phyloP scores from a whole-genome alignment of 2,329 filamentous ascomycete species.

The Stagonosporopsis vannaccii region DNA sequence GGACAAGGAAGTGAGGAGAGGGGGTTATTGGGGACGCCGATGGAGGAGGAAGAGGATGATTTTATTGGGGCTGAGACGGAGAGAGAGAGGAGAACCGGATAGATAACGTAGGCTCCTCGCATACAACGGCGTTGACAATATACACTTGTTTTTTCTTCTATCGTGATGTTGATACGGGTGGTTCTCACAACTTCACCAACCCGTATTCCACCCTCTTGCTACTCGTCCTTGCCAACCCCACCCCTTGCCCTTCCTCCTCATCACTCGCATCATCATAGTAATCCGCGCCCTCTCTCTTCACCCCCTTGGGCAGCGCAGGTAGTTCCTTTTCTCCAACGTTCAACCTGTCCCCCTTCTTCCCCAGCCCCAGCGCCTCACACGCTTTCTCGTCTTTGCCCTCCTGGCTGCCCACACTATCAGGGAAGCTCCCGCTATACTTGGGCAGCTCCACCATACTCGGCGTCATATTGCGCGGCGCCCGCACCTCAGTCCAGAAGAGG shows the following conservation, averaged over 20 bases:
- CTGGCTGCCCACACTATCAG: not conserved
- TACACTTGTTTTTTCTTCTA: not conserved
- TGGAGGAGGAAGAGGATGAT: constrained; percentile 33
- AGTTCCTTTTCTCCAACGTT: not conserved
- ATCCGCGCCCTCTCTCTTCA: constrained; percentile 6
- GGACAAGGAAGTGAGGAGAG: constrained; percentile 43
- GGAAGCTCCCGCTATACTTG: constrained; percentile 22
- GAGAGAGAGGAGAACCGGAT: not conserved
- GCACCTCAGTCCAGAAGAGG: constrained; percentile 27
- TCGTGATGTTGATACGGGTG: too few relatives aligned
- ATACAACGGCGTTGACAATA: not conserved
- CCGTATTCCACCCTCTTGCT: not conserved
- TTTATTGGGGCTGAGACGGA: constrained; percentile 21
- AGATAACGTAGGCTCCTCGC: not conserved
- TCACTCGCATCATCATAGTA: constrained; percentile 27
- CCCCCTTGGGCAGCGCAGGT: not conserved
- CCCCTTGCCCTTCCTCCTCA: constrained; percentile 15
- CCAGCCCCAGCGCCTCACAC: not conserved
- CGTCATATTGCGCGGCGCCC: constrained; percentile 12
- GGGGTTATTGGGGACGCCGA: constrained; percentile 46
- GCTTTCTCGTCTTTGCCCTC: not conserved
- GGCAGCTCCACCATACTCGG: constrained; percentile 24
- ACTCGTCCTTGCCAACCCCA: constrained; percentile 9
- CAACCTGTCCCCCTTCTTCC: not conserved
- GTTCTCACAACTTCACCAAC: not conserved